Evolutionary conservation across 2,329 filamentous ascomycete genomes (phyloP), one percentile per base, ranked within the genome.

Genomic region (Diaporthe nobilis): DNA sequence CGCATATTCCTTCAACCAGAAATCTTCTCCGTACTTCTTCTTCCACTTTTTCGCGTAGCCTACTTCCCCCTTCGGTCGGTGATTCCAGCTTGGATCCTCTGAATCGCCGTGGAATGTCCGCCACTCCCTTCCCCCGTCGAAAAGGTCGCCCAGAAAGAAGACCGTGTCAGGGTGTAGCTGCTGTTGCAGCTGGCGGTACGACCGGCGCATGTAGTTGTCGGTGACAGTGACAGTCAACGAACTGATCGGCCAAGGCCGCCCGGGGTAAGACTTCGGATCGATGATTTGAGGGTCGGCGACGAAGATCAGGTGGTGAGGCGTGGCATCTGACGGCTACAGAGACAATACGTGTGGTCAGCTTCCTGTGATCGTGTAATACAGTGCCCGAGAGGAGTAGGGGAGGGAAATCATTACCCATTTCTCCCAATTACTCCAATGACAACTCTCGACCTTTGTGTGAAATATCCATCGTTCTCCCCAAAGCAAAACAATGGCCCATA

Each of bases 101-200:
- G 91, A 91, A 61, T 88, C 84, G 58, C 90, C 93, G 34, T 88
- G 88, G 3, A 84, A 86, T 17, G 96, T 96, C 79, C 93, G 94
- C 97, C 97, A 99, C 86, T 99, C 97, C 79, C 97, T 91, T 12
- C 97, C 97, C 5, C 97, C 97, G 82, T 99, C 97, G 81, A 99
- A 98, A 0, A 99, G 87, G 82, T 99, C 97, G 10, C 97, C 97
- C 0, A 99, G 87, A 82, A 99, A 98, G 82, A 98, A 91, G 1
- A 98, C 88, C 22, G 94, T 96, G 82, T 98, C 95, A 0, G 97
- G 97, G n/a, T 91, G 90, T 20, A 98, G 87, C 25, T 91, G 86
- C 25, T 89, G 86, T 81, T 98, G 95, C 75, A 98, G 89, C 72
- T 93, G 90, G n/a, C 88, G 90, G 83, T 97, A 98, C 12, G 94